Evolutionary conservation across 768 basidiomycete genomes (phyloP).

Genomic region (Tricholoma bakamatsutake): DNA sequence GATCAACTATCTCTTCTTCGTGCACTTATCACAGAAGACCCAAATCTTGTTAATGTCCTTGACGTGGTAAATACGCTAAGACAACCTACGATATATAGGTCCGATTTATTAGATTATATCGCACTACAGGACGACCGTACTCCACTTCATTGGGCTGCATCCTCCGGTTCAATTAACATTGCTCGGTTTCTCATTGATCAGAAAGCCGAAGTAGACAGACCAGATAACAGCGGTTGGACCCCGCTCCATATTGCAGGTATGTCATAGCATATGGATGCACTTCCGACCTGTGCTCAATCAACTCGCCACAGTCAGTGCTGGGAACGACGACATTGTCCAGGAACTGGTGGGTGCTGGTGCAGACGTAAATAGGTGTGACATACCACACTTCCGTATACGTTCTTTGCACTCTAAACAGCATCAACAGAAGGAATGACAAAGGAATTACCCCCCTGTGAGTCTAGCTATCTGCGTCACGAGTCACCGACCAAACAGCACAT

Average conservation of each 20-base stretch:
- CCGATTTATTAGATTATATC: background rate
- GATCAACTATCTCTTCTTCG: conserved; percentile 71
- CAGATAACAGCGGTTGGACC: conserved; percentile 69
- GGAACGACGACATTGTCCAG: conserved; percentile 65
- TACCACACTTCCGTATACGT: conserved; percentile 13
- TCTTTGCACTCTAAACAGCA: conserved; percentile 14
- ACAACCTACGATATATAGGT: background rate
- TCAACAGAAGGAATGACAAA: conserved; percentile 63
- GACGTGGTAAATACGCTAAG: conserved; percentile 47
- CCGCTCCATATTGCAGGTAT: conserved; percentile 75
- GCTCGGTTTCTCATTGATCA: conserved; percentile 63
- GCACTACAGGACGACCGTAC: conserved; percentile 64
- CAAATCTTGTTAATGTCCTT: conserved; percentile 50
- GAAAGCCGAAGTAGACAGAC: conserved; percentile 60
- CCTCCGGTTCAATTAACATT: conserved; percentile 65
- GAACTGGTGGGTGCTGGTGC: conserved; percentile 81
- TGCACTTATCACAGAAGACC: conserved; percentile 56
- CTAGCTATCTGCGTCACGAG: conserved; percentile 3
- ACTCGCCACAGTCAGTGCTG: conserved; percentile 62
- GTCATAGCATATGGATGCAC: background rate
- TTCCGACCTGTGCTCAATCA: conserved; percentile 8
- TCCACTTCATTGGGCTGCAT: conserved; percentile 83
- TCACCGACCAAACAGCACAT: conserved; percentile 14
- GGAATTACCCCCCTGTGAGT: conserved; percentile 79
- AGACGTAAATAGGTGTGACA: conserved; percentile 55